These are phyloP conservation scores for Populus hybrid DNA, from an alignment of 441 rosid genomes.

Conservation along the genomic window DNA sequence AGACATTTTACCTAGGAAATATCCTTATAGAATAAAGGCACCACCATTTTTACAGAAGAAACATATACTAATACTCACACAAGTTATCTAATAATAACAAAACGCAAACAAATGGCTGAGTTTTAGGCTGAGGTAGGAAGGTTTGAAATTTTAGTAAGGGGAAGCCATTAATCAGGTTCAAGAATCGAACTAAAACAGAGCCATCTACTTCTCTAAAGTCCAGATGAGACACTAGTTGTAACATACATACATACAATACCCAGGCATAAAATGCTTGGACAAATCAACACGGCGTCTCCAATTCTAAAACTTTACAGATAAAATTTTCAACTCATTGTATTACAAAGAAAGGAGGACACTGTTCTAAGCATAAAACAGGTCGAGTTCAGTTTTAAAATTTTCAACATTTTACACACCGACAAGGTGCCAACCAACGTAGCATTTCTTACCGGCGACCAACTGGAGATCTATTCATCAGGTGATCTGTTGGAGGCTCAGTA, in stretches of 20 bases:
- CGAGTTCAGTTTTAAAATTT: background rate
- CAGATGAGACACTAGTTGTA: background rate
- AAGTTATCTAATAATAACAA: background rate
- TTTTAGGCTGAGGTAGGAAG: background rate
- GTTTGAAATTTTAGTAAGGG: background rate
- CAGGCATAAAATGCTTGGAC: too few species aligned
- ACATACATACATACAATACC: background rate
- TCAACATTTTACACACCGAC: too few species aligned
- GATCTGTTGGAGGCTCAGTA: conserved; percentile 98
- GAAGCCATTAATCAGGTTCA: background rate
- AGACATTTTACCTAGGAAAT: background rate
- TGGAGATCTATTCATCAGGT: conserved; percentile 78
- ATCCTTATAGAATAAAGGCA: too few species aligned
- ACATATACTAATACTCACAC: too few species aligned
- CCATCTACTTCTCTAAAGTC: background rate
- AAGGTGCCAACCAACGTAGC: too few species aligned
- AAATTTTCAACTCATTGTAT: too few species aligned
- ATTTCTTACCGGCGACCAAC: conserved; percentile 80
- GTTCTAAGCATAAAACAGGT: background rate
- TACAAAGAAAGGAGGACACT: background rate
- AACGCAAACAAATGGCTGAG: background rate
- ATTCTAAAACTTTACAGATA: too few species aligned
- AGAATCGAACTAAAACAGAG: conserved; percentile 1
- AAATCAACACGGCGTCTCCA: too few species aligned
- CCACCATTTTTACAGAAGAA: background rate